These are phyloP conservation scores for Trichoderma sp. DNA, from an alignment of 2,329 filamentous ascomycete genomes.

Conservation along the genomic window DNA sequence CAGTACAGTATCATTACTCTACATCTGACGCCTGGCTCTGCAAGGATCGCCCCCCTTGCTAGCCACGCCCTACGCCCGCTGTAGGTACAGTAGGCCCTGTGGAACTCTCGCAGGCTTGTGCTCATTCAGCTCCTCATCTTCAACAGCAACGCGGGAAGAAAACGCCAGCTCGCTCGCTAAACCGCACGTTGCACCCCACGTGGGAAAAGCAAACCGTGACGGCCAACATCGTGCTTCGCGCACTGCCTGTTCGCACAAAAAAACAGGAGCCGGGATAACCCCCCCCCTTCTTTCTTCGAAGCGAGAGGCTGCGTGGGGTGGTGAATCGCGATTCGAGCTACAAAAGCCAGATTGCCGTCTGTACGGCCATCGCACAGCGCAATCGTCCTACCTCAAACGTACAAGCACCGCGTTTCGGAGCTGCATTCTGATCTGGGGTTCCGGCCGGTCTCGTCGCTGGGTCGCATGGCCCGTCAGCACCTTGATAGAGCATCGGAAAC, in stretches of 20 bases:
- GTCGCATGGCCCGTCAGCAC: constrained; percentile 19
- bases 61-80: constrained; percentile 21
- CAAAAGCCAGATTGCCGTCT: background rate
- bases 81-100: background rate
- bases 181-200: constrained; percentile 15
- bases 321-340: constrained; percentile 7
- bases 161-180: background rate
- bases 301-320: constrained; percentile 23
- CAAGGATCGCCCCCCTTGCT: constrained; percentile 18
- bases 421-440: background rate
- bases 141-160: background rate
- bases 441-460: background rate
- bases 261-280: background rate
- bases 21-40: constrained; percentile 3
- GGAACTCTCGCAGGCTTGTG: background rate
- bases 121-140: background rate
- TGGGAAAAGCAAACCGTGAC: constrained; percentile 11
- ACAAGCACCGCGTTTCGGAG: background rate
- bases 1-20: background rate
- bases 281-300: background rate
- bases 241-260: background rate
- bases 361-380: background rate
- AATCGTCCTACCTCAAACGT: background rate
- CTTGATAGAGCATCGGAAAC: constrained; percentile 18
- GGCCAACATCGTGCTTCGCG: background rate